A percentile compares a stretch with the other conserved stretches of the same genome.
Conservation (phyloP, 345 rosid species). For the Ceriops zippeliana region DNA sequence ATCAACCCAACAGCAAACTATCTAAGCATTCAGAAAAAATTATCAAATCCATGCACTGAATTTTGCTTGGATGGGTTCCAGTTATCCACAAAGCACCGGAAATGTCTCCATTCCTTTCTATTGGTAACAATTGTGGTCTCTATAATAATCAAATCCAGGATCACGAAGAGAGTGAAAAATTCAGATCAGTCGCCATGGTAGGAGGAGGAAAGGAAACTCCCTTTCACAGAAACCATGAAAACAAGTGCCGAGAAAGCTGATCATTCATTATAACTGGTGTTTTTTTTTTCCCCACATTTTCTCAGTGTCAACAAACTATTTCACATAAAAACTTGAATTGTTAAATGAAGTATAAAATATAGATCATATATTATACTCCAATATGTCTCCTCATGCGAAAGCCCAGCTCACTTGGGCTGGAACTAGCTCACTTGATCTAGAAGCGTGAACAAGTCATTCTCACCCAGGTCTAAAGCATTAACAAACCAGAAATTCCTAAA, state of each 20-base stretch:
- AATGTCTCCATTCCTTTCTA: too few species aligned
- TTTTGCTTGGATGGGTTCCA: neutral
- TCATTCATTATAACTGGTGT: neutral
- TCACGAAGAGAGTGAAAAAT: neutral
- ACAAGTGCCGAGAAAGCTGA: neutral
- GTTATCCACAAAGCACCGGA: neutral
- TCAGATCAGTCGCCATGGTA: neutral
- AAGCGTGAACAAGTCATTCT: too few species aligned
- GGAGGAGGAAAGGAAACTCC: neutral
- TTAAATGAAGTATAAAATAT: too few species aligned
- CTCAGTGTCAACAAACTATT: too few species aligned
- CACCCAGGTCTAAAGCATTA: too few species aligned
- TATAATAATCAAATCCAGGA: neutral
- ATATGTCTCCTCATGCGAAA: too few species aligned
- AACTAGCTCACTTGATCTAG: too few species aligned
- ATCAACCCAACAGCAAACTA: neutral
- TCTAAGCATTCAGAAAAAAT: neutral
- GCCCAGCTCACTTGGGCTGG: too few species aligned
- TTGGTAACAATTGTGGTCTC: too few species aligned
- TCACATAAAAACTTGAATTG: too few species aligned
- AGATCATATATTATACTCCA: too few species aligned
- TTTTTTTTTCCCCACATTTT: slow-evolving; percentile 1
- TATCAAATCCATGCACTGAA: neutral
- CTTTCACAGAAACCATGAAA: neutral
- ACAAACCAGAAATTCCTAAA: too few species aligned